Conservation (phyloP, 2,329 filamentous ascomycete genomes). For the Aspergillus sp. region DNA sequence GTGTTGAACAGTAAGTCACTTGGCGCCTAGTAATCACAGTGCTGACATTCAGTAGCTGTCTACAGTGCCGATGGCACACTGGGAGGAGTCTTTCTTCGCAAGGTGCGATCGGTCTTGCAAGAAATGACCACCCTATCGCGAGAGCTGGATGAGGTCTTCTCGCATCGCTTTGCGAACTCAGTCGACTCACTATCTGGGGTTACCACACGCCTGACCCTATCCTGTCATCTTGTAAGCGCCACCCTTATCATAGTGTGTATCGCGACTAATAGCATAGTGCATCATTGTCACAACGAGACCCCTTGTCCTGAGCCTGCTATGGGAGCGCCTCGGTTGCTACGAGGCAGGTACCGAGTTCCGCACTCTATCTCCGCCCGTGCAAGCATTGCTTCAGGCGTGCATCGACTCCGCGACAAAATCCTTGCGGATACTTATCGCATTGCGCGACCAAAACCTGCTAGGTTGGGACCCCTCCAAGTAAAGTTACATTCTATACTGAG, state of each 20-base stretch:
- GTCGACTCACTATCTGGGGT: constrained; percentile 41
- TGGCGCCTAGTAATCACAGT: too few species aligned
- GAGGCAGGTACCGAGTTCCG: constrained; percentile 21
- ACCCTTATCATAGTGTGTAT: background rate
- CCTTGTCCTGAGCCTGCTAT: constrained; percentile 22
- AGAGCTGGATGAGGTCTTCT: constrained; percentile 38
- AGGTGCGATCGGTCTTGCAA: constrained; percentile 39
- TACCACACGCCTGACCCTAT: constrained; percentile 35
- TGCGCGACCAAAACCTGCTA: constrained; percentile 28
- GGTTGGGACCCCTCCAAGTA: constrained; percentile 10
- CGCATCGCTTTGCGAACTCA: constrained; percentile 37
- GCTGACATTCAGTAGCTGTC: constrained; percentile 29
- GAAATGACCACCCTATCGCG: constrained; percentile 36
- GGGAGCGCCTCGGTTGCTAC: constrained; percentile 23
- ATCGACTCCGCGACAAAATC: constrained; percentile 27
- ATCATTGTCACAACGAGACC: constrained; percentile 31
- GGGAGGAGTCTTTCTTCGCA: constrained; percentile 29
- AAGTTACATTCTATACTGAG: constrained; percentile 1
- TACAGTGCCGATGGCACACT: constrained; percentile 36
- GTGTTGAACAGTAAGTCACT: constrained; percentile 41
- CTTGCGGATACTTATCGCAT: constrained; percentile 22
- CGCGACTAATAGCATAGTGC: constrained; percentile 16
- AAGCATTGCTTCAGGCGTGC: constrained; percentile 26
- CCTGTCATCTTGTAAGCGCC: constrained; percentile 36
- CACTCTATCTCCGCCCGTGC: constrained; percentile 22